Evolutionary conservation across 2,329 filamentous ascomycete species (phyloP).

Genomic region (Metarhizium brunneum): DNA sequence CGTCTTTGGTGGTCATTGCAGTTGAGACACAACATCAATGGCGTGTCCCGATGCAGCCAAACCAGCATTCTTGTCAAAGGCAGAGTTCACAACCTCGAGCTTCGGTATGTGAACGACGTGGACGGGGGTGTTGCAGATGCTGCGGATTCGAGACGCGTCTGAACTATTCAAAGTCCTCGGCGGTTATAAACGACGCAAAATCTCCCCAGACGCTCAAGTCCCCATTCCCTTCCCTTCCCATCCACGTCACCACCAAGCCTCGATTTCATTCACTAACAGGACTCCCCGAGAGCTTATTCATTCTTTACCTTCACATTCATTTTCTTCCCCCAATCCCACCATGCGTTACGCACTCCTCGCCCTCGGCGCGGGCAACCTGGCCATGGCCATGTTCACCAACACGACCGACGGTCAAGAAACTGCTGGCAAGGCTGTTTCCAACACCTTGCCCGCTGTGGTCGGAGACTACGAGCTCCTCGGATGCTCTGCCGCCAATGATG

Average conservation of each 20-base stretch:
- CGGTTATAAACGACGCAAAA: conserved; percentile 19
- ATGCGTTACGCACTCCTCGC: conserved; percentile 23
- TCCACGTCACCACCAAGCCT: conserved; percentile 15
- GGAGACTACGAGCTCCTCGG: conserved; percentile 16
- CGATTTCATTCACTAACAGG: conserved; percentile 18
- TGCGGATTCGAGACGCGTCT: conserved; percentile 4
- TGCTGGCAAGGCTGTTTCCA: not conserved
- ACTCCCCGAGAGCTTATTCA: conserved; percentile 17
- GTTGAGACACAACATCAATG: not conserved
- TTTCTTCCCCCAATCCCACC: conserved; percentile 10
- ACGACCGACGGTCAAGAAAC: not conserved
- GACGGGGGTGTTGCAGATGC: not conserved
- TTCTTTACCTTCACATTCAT: conserved; percentile 11
- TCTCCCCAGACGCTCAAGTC: conserved; percentile 9
- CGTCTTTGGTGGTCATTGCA: not conserved
- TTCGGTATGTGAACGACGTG: conserved; percentile 1
- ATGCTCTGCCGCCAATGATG: conserved; percentile 13
- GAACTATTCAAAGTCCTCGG: not conserved
- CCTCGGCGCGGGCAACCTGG: conserved; percentile 21
- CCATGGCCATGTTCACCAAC: conserved; percentile 14
- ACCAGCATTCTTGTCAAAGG: conserved; percentile 2
- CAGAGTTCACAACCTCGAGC: not conserved
- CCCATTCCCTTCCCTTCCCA: conserved; percentile 5
- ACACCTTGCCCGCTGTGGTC: conserved; percentile 11
- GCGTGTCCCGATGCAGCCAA: not conserved